Base-by-base conservation (phyloP, 2,329 filamentous ascomycete species). In the Cadophora sp. region DNA sequence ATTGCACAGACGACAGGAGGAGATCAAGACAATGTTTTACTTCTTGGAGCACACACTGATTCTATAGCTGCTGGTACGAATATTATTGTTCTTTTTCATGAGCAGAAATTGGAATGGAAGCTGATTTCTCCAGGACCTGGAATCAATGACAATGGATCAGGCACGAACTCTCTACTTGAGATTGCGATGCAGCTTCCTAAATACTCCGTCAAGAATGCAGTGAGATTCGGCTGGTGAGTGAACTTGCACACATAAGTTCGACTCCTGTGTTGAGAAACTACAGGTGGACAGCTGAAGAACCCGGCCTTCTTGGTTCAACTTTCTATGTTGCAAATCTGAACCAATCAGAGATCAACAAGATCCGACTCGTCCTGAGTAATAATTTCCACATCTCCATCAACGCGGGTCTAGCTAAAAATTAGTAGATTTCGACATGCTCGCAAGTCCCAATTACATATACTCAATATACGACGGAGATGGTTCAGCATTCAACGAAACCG, bases 381-480 rank as follows among this genome's bases (percentile, higher is more conserved):
- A 9, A 51, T 51, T 18, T 45, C 41, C n/a, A n/a, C n/a, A n/a
- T n/a, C 41, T 45, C 41, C 41, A 18, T 45, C 41, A 45, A 13
- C 36, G 13, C 41, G n/a, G 14, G 6, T 9, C 11, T 45, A 18
- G 41, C 41, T 45, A 7, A 45, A 3, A 45, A 3, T 18, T 16
- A 1, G 14, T 27, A 88, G 56, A 70, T 39, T 66, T 70, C 36
- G 68, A 70, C 30, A 70, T 68, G 66, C 83, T 89, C 79, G 87
- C 82, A n/a, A 85, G 83, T 68, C 86, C 86, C 67, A 89, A 89
- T 79, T 89, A 83, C 73, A 87, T 85, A 14, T 88, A 88, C 77
- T 85, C 88, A 77, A 83, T 92, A 62, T 94, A 91, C 81, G 86
- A 88, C 59, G 70, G 87, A 90, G 59, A 91, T 86, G 72, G 91